These are phyloP conservation scores for Wallemia hederae DNA, from an alignment of 1,284 basidiomycete genomes.

Conservation along the genomic window DNA sequence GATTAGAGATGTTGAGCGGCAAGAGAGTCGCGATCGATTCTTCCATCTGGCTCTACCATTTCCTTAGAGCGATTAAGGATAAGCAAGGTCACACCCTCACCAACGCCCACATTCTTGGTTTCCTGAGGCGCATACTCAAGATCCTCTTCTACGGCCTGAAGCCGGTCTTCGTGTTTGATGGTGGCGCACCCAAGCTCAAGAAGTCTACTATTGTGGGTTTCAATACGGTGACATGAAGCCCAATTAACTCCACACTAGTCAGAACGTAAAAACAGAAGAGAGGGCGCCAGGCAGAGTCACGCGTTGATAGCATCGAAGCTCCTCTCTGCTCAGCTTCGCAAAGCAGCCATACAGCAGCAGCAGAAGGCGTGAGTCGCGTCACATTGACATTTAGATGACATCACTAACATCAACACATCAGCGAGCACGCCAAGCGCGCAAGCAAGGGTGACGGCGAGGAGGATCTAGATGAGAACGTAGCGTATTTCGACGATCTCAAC, in stretches of 20 bases:
- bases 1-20: conserved; percentile 68
- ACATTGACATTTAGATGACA: conserved; percentile 42
- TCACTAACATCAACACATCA: conserved; percentile 14
- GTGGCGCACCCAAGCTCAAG: conserved; percentile 68
- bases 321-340: conserved; percentile 71
- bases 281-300: conserved; percentile 54
- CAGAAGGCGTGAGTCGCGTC: conserved; percentile 12
- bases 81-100: conserved; percentile 69
- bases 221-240: no score
- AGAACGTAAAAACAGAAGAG: conserved; percentile 61
- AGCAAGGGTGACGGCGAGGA: conserved; percentile 3
- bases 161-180: conserved; percentile 92
- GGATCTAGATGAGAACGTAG: conserved; percentile 1
- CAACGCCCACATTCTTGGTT: conserved; percentile 87
- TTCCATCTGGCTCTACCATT: conserved; percentile 97
- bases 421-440: conserved; percentile 1
- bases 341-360: conserved; percentile 55
- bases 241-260: conserved; percentile 21
- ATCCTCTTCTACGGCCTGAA: conserved; percentile 86
- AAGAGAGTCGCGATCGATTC: conserved; percentile 87
- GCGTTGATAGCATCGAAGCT: conserved; percentile 63
- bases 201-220: conserved; percentile 46
- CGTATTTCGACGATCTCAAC: conserved; percentile 1
- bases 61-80: conserved; percentile 95
- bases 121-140: conserved; percentile 73